Percentiles rank a stretch among this genome's conserved stretches.
These are phyloP conservation scores for Deuterostichococcus epilithicus DNA, from an alignment of 139 green algal species.

Conservation along the genomic window DNA sequence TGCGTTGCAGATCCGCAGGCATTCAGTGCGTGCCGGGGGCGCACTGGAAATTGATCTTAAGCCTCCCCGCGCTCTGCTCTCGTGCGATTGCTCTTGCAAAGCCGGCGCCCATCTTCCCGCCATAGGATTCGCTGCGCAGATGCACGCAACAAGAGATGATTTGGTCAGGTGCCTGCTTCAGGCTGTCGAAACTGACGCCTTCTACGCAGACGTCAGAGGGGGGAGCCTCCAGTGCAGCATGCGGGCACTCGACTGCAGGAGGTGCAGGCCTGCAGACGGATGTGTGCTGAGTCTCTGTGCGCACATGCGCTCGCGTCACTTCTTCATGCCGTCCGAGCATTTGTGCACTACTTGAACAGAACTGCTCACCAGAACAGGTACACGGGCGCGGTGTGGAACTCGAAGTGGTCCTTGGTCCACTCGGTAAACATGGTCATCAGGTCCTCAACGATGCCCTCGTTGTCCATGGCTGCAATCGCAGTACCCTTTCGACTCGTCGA, in stretches of 20 bases:
- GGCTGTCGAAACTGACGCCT: no score
- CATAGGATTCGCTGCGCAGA: slow-evolving; percentile 15
- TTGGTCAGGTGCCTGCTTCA: no score
- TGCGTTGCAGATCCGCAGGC: no score
- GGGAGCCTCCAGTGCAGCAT: neutral
- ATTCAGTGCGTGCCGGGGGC: no score
- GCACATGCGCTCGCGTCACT: no score
- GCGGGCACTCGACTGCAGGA: no score
- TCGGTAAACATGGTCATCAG: neutral
- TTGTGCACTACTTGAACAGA: no score
- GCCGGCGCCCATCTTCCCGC: slow-evolving; percentile 12
- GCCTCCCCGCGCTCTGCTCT: neutral
- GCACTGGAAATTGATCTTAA: slow-evolving; percentile 10
- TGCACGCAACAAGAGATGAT: no score
- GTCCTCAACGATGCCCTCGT: slow-evolving; percentile 5
- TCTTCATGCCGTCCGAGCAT: no score
- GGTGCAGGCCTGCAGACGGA: no score
- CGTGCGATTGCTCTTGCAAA: slow-evolving; percentile 1
- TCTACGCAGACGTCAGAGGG: neutral
- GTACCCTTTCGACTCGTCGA: no score
- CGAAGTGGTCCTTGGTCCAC: slow-evolving; percentile 4
- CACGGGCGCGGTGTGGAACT: slow-evolving; percentile 1
- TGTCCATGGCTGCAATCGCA: slow-evolving; percentile 11
- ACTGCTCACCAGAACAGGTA: neutral
- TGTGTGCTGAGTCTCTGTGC: no score